Evolutionary conservation across 768 basidiomycete genomes (phyloP), one percentile per base, ranked within the genome.

Genomic region (Pleurotus ostreatus): DNA sequence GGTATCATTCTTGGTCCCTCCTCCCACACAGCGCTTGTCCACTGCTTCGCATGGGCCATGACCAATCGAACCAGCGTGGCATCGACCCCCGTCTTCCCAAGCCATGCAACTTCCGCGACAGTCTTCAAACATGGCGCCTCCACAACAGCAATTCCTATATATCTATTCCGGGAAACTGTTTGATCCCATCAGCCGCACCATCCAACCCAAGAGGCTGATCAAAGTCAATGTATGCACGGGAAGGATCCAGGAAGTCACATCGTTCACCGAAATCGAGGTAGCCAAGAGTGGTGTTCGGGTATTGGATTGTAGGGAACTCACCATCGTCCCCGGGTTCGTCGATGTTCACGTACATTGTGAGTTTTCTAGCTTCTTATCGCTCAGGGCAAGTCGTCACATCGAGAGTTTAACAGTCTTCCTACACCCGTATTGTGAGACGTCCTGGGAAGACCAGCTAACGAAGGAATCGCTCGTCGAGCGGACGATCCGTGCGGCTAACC

Each of bases 361-460:
- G 78, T 66, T 20, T 38, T 60, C 45, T 20, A 12, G 12, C 2
- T 55, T 56, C 22, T 49, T 15, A 47, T 39, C 3, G 5, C 57
- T 30, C 49, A 51, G 22, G 47, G 43, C 47, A 34, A 1, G 41
- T 43, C 41, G 11, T n/a, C 5, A 8, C 9, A 44, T 16, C 7
- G 38, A 22, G 6, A n/a, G 12, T 20, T 38, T 25, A 22, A 11
- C 54, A 83, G 82, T 86, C 26, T 85, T 86, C 61, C 68, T 86
- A 4, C 84, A 85, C 62, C 72, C 82, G 1, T 87, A 85, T 63
- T 62, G 72, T 3, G 84, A 86, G 66, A 77, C 77, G 3, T 71
- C 80, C 5, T 88, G 85, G 85, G 71, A 73, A 13, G 83, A 85
- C 62, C 85, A 86, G 60, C 63, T 85, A 13, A 82, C 78, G 4